Evolutionary conservation across 2,329 filamentous ascomycete genomes (phyloP), one percentile per base, ranked within the genome.

Genomic region (Bipolaris zeicola): DNA sequence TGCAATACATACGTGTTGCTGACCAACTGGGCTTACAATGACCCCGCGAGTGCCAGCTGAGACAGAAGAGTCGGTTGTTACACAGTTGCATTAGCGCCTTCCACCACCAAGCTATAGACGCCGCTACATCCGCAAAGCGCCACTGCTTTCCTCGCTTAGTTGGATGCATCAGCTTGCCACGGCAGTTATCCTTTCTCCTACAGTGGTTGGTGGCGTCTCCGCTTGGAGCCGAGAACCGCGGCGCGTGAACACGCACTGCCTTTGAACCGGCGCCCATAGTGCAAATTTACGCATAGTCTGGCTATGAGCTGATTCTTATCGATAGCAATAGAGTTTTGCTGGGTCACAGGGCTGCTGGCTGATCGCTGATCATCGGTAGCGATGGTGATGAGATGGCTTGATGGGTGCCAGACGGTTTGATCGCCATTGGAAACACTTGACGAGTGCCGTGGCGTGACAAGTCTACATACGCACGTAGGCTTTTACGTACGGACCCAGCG

Each of bases 191-290:
- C 11, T 31, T 10, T 11, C 10, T 31, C 3, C 16, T 55, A 31
- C 26, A 26, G 33, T 18, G 34, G 56, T 49, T 56, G 56, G 52
- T 58, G 56, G 56, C 56, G 52, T 47, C 34, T 46, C 38, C 33
- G 45, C 34, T 22, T n/a, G 52, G 44, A n/a, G 44, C 49, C 33
- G 46, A 18, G 38, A 42, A 24, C 22, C 22, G 39, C 24, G 39
- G 22, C 22, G 24, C 39, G 24, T n/a, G 39, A 18, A 5, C 39
- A 42, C 20, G 38, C 39, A 26, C 22, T 22, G 13, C 22, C 22
- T 42, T 16, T 26, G 39, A 18, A 24, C 44, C 22, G 18, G 34
- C 54, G 11, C 39, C 10, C 24, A 34, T 49, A 46, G 51, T 38
- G 42, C 53, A 31, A 31, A 31, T 31, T 31, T 31, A 31, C 10